These are phyloP conservation scores for Coniochaeta pulveracea DNA, from an alignment of 2,329 filamentous ascomycete species.

Conservation along the genomic window DNA sequence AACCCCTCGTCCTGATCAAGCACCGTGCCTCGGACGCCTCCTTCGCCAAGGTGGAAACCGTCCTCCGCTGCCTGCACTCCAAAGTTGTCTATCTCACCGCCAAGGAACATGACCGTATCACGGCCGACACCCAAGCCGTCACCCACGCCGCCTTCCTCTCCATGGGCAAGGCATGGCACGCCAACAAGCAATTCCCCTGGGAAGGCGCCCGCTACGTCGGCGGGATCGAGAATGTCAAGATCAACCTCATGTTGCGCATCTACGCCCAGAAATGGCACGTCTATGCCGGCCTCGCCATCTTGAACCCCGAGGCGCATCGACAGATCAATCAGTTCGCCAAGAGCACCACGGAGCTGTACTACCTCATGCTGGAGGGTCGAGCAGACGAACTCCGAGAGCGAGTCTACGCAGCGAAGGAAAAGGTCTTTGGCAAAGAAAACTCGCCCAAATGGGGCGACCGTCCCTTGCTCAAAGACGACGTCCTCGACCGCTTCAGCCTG, in stretches of 20 bases:
- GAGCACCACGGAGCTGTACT: conserved; percentile 88
- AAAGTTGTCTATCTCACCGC: conserved; percentile 83
- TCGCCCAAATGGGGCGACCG: conserved; percentile 46
- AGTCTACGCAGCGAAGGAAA: conserved; percentile 53
- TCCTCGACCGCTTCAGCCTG: conserved; percentile 82
- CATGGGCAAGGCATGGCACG: conserved; percentile 97
- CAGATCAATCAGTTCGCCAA: conserved; percentile 93
- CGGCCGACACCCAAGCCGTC: conserved; percentile 94
- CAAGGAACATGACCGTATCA: conserved; percentile 87
- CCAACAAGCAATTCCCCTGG: conserved; percentile 93
- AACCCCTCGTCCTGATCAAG: conserved; percentile 85
- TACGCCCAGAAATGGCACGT: conserved; percentile 99
- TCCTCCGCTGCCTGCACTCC: conserved; percentile 74
- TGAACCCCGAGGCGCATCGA: conserved; percentile 83
- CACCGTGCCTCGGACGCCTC: conserved; percentile 74
- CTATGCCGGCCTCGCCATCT: conserved; percentile 90
- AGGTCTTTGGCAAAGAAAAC: conserved; percentile 67
- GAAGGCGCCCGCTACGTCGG: conserved; percentile 91
- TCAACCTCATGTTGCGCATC: conserved; percentile 94
- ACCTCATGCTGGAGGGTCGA: conserved; percentile 87
- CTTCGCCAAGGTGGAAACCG: conserved; percentile 66
- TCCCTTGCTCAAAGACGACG: conserved; percentile 66
- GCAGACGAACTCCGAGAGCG: conserved; percentile 60
- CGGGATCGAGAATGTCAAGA: conserved; percentile 98
- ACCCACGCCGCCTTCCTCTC: conserved; percentile 94